Evolutionary conservation across 148 eudicot species (phyloP).

Genomic region (Rhododendron ovatum): DNA sequence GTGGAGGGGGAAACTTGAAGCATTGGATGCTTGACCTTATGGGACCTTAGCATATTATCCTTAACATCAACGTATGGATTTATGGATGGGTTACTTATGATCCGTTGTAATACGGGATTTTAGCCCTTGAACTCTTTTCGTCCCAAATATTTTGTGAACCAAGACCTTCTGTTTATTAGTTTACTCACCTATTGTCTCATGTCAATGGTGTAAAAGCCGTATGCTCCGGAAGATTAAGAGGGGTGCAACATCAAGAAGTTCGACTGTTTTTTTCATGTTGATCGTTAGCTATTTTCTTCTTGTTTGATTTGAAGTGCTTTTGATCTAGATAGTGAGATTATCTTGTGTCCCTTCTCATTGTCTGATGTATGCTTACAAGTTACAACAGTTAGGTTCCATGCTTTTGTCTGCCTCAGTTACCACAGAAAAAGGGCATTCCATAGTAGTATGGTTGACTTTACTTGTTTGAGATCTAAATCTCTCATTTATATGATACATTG

Average conservation of each 20-base stretch:
- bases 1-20: not conserved
- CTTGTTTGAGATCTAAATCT: not conserved
- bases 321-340: not conserved
- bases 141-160: not conserved
- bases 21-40: not conserved
- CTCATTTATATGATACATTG: not conserved
- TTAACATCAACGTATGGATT: not conserved
- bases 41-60: not conserved
- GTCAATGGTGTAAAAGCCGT: not conserved
- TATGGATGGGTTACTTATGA: not conserved
- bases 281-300: not conserved
- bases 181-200: not conserved
- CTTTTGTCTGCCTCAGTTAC: not conserved
- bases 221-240: not conserved
- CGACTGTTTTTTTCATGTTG: too few species aligned
- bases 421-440: not conserved
- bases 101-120: not conserved
- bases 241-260: not conserved
- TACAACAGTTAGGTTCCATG: not conserved
- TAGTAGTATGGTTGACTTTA: not conserved
- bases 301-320: not conserved
- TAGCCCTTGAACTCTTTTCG: not conserved
- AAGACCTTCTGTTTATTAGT: not conserved
- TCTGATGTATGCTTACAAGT: not conserved
- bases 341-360: not conserved